A percentile compares a stretch with the other conserved stretches of the same genome.
Conservation (phyloP, 768 basidiomycete genomes). For the Pulveroboletus sp. region DNA sequence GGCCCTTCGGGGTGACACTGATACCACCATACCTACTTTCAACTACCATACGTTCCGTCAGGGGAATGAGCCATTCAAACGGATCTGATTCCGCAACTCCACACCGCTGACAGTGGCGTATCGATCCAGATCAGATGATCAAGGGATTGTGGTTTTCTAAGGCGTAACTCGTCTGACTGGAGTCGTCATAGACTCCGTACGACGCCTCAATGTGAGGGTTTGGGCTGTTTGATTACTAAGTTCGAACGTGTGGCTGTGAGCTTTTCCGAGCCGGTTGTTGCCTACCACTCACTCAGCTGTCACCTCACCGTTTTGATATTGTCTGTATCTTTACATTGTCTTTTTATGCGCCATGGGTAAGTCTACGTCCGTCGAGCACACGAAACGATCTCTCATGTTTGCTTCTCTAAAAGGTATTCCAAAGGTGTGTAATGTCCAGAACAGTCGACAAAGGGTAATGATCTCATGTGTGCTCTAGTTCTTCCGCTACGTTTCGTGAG, state of each 20-base stretch:
- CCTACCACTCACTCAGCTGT: neutral
- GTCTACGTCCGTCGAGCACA: neutral
- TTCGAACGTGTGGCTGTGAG: constrained; percentile 13
- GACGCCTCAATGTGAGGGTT: too few species aligned
- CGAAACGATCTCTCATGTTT: neutral
- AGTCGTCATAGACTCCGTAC: too few species aligned
- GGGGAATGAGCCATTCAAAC: too few species aligned
- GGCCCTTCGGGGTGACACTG: too few species aligned
- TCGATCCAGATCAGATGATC: too few species aligned
- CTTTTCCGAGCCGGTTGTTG: neutral
- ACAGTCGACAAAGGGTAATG: constrained; percentile 1
- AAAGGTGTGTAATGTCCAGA: constrained; percentile 43
- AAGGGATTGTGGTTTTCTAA: too few species aligned
- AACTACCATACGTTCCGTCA: too few species aligned
- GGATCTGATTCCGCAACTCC: too few species aligned
- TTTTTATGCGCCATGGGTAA: constrained; percentile 21
- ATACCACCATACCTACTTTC: too few species aligned
- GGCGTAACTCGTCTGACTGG: too few species aligned
- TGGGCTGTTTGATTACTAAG: constrained; percentile 1
- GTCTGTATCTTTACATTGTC: constrained; percentile 5
- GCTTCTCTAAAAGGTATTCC: constrained; percentile 45
- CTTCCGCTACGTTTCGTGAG: constrained; percentile 94
- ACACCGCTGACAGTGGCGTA: too few species aligned
- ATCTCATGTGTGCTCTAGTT: constrained; percentile 49
- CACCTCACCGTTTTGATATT: constrained; percentile 1